Evolutionary conservation across 345 rosid genomes (phyloP), one percentile per base, ranked within the genome.

Genomic region (Eucalyptus sp.): DNA sequence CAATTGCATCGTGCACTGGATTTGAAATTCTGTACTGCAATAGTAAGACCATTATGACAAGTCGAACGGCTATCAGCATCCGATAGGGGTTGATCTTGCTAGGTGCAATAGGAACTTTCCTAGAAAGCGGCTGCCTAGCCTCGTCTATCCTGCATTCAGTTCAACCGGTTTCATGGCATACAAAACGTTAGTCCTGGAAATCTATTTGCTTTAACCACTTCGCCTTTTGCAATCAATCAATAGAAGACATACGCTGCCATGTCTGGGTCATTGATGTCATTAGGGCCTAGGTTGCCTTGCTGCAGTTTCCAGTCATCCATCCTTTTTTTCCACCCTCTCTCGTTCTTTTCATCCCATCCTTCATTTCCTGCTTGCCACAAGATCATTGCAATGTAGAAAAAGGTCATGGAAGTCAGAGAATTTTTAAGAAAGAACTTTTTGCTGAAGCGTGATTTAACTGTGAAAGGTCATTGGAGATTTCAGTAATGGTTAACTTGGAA

Each of bases 281-380:
- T 98, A 87, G 87, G 94, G 49, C 98, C 98, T 58, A 97, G 92
- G 87, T 94, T 97, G n/a, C 99, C 98, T 90, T 97, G 99, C 92
- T 94, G 98, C 92, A 92, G 87, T 93, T 96, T 98, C 98, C 99
- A 97, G 88, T 97, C 99, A 88, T 98, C 99, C 97, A 94, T 97
- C 90, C 97, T 94, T 50, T 97, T 98, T 87, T 94, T 95, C 99
- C 99, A 96, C 33, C 98, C 96, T 90, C 94, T 94, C 88, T 95
- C 98, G 89, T 96, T 96, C 95, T 92, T 96, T 18, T 95, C 98
- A 89, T 96, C 97, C 96, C 98, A 94, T 92, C 93, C 92, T 87
- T 93, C 98, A 60, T 95, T 94, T 90, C 96, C 98, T 96, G 92
- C 46, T 46, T 41, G 50, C 37, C 48, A 76, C 48, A 41, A 60